phyloP scores from a whole-genome alignment of 2,329 filamentous ascomycete genomes.

The Alternaria brassicae region DNA sequence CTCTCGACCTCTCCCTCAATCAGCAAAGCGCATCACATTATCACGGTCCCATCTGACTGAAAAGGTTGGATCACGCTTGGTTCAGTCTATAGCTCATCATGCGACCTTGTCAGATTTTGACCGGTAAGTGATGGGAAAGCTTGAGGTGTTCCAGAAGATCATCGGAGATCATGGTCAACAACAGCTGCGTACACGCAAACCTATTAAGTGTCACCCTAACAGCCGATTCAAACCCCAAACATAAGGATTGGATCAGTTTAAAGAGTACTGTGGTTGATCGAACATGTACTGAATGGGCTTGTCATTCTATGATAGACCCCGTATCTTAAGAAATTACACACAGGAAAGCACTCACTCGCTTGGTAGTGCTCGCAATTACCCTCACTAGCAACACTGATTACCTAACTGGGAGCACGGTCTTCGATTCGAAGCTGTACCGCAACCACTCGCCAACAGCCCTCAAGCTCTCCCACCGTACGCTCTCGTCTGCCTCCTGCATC shows the following conservation, averaged over 20 bases:
- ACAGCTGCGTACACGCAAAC: not conserved
- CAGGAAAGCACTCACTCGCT: conserved; percentile 8
- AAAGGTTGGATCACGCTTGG: too few relatives aligned
- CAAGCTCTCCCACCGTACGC: conserved; percentile 90
- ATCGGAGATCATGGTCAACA: not conserved
- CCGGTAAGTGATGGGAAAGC: not conserved
- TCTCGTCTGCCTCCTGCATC: conserved; percentile 88
- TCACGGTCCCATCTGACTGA: too few relatives aligned
- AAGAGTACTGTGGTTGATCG: not conserved
- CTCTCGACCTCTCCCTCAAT: too few relatives aligned
- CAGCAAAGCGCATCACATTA: too few relatives aligned
- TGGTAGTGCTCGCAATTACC: not conserved
- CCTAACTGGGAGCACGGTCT: conserved; percentile 42
- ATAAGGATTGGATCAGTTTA: not conserved
- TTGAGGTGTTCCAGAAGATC: not conserved
- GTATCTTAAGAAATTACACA: conserved; percentile 7
- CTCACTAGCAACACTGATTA: conserved; percentile 15
- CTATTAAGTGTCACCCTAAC: not conserved
- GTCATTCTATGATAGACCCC: conserved; percentile 5
- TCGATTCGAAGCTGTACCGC: conserved; percentile 64
- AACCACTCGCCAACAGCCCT: conserved; percentile 82
- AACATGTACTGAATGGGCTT: conserved; percentile 8
- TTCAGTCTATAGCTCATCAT: too few relatives aligned
- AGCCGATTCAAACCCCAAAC: not conserved
- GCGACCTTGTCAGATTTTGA: not conserved